These are phyloP conservation scores for Ogataea methanolica DNA, from an alignment of 805 yeast species.

Conservation along the genomic window DNA sequence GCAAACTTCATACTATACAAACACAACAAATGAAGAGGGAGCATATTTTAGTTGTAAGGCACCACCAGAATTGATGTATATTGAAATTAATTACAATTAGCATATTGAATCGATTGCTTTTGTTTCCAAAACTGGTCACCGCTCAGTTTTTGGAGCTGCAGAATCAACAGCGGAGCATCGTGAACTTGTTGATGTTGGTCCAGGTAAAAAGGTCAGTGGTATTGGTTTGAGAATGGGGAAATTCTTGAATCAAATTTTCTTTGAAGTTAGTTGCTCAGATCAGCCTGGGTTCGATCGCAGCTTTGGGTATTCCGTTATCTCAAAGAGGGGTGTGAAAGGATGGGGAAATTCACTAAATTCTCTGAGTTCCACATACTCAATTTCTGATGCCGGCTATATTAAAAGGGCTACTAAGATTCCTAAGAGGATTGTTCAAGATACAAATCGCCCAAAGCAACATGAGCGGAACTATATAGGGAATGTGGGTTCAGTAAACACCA, in stretches of 20 bases:
- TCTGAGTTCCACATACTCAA: no score
- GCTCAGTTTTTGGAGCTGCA: conserved; percentile 11
- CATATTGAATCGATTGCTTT: conserved; percentile 15
- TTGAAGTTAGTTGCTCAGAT: conserved; percentile 1
- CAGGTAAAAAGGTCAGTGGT: conserved; percentile 9
- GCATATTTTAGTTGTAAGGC: conserved; percentile 4
- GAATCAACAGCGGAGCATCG: conserved; percentile 3
- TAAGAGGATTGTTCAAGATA: no score
- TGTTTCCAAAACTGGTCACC: conserved; percentile 7
- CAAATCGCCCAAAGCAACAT: no score
- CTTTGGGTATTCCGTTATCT: no score
- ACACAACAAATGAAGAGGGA: conserved; percentile 6
- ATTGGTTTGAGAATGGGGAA: conserved; percentile 9
- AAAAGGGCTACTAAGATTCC: no score
- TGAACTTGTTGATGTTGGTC: conserved; percentile 2
- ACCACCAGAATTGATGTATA: conserved; percentile 7
- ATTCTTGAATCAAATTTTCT: conserved; percentile 9
- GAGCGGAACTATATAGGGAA: conserved; percentile 8
- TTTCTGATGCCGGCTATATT: no score
- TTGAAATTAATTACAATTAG: conserved; percentile 14
- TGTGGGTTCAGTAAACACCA: conserved; percentile 6
- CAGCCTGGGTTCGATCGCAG: no score
- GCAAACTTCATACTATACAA: conserved; percentile 9
- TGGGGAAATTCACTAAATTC: no score
- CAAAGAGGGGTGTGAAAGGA: no score